Conservation (phyloP, 352 stramenopile species). For the Pythium inflatum region DNA sequence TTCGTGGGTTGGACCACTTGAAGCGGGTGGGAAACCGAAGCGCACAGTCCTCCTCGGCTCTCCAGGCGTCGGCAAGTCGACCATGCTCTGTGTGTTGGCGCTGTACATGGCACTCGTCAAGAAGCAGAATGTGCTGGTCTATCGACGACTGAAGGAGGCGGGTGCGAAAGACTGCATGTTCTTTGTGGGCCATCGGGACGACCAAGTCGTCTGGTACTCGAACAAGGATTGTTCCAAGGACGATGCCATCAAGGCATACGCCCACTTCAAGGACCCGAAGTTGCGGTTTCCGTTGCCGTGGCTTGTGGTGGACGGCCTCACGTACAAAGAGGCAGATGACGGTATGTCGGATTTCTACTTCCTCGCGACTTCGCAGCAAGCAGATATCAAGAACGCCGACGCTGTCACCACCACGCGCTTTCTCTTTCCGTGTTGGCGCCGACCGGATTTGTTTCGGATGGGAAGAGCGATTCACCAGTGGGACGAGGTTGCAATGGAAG, state of each 20-base stretch:
- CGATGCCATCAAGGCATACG: background rate
- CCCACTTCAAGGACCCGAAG: background rate
- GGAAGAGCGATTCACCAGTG: background rate
- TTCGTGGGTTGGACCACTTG: background rate
- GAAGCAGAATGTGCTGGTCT: constrained; percentile 33
- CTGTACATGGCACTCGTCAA: constrained; percentile 22
- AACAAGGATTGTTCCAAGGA: background rate
- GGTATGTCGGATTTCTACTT: background rate
- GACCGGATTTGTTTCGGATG: constrained; percentile 10
- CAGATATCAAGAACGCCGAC: constrained; percentile 1
- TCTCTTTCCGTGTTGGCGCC: constrained; percentile 15
- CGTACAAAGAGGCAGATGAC: background rate
- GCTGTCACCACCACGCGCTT: background rate
- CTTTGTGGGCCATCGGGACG: constrained; percentile 20
- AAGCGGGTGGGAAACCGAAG: background rate
- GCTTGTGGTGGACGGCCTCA: constrained; percentile 33
- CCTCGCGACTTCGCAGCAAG: constrained; percentile 9
- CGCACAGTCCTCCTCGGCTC: constrained; percentile 18
- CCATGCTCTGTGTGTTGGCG: constrained; percentile 16
- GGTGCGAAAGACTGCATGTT: constrained; percentile 22
- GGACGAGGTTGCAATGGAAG: background rate
- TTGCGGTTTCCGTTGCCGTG: constrained; percentile 4
- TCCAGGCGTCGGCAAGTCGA: constrained; percentile 23
- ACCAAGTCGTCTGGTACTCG: constrained; percentile 17
- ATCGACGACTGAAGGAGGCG: constrained; percentile 2